A percentile compares a stretch with the other conserved stretches of the same genome.
Evolutionary conservation across 2,329 filamentous ascomycete species (phyloP).

Genomic region (Epichloe sibirici): DNA sequence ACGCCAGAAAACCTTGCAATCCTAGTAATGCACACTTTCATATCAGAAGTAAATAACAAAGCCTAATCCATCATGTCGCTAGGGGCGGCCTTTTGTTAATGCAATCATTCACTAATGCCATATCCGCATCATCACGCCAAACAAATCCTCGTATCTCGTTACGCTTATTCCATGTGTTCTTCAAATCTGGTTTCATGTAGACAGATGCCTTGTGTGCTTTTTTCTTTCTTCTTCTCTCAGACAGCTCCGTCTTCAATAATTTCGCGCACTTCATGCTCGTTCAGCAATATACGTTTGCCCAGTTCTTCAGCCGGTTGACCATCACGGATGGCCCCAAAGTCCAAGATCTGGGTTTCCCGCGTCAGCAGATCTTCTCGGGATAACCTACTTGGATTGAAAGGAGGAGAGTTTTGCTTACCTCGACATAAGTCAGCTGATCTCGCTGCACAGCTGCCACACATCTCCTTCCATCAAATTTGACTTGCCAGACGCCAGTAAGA

Average conservation of each 20-base stretch:
- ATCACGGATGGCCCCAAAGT: slow-evolving; percentile 90
- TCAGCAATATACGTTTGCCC: slow-evolving; percentile 63
- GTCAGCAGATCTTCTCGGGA: not conserved
- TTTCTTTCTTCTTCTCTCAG: not conserved
- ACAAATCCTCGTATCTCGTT: slow-evolving; percentile 1
- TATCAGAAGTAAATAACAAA: not conserved
- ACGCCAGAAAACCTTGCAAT: not conserved
- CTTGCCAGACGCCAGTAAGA: slow-evolving; percentile 95
- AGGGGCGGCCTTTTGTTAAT: not conserved
- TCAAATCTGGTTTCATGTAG: not conserved
- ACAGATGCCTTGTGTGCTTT: not conserved
- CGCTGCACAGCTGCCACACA: slow-evolving; percentile 95
- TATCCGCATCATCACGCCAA: not conserved
- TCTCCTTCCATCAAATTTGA: slow-evolving; percentile 89
- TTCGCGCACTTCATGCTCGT: slow-evolving; percentile 40
- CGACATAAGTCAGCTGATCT: slow-evolving; percentile 84
- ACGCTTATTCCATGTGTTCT: not conserved
- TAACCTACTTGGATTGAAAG: no score
- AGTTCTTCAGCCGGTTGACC: slow-evolving; percentile 66
- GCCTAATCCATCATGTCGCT: not conserved
- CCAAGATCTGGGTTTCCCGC: slow-evolving; percentile 58
- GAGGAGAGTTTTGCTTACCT: slow-evolving; percentile 46
- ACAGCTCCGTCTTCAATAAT: slow-evolving; percentile 33
- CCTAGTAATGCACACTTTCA: slow-evolving; percentile 1
- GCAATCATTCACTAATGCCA: slow-evolving; percentile 3